Percentiles rank a stretch among this genome's conserved stretches.
Evolutionary conservation across 768 basidiomycete genomes (phyloP).

Genomic region (Cubamyces lactineus): DNA sequence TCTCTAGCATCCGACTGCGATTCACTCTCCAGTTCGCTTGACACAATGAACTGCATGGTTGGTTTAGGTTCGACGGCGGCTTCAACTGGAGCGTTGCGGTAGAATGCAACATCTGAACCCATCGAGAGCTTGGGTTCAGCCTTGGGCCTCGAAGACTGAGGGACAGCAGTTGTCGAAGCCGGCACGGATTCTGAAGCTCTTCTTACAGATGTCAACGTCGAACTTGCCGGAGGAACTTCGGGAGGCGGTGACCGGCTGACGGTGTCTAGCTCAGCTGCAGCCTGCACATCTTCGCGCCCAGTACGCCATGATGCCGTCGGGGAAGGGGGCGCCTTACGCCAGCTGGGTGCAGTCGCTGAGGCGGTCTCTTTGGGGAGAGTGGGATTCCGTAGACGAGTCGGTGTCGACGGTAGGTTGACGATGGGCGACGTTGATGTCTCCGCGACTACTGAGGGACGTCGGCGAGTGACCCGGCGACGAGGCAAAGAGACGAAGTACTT

Average conservation of each 20-base stretch:
- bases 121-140: constrained; percentile 73
- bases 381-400: constrained; percentile 8
- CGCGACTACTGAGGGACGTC: constrained; percentile 2
- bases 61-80: constrained; percentile 50
- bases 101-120: constrained; percentile 74
- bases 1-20: neutral
- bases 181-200: neutral
- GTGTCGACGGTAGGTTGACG: constrained; percentile 44
- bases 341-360: constrained; percentile 38
- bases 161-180: constrained; percentile 32
- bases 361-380: constrained; percentile 29
- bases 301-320: constrained; percentile 27
- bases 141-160: constrained; percentile 46
- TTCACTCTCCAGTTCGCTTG: constrained; percentile 67
- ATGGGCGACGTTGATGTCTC: constrained; percentile 33
- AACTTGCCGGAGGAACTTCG: constrained; percentile 41
- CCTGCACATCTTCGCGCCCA: constrained; percentile 8
- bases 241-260: constrained; percentile 73
- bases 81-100: constrained; percentile 64
- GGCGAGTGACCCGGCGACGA: constrained; percentile 9
- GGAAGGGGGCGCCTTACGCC: constrained; percentile 40
- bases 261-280: constrained; percentile 45
- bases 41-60: constrained; percentile 75
- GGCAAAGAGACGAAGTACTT: constrained; percentile 45
- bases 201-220: constrained; percentile 4